Evolutionary conservation across 306 rosid species (phyloP).

Genomic region (Prunus persica): DNA sequence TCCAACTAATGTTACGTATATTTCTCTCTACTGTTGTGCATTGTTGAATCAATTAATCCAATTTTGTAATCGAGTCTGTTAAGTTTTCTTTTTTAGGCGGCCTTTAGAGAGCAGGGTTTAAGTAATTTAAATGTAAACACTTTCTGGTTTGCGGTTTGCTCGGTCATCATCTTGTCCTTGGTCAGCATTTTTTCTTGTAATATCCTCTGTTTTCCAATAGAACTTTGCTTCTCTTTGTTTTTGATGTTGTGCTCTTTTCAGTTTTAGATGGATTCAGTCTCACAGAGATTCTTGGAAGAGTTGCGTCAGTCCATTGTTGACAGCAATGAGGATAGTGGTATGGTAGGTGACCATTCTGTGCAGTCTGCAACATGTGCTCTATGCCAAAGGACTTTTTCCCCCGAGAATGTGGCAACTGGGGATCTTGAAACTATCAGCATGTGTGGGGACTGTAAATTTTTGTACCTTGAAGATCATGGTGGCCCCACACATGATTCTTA

Average conservation of each 20-base stretch:
- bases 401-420: conserved; percentile 42
- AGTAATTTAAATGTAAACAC: neutral
- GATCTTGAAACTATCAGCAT: conserved; percentile 42
- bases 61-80: neutral
- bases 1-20: neutral
- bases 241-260: conserved; percentile 17
- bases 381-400: conserved; percentile 51
- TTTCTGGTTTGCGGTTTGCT: neutral
- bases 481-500: conserved; percentile 36
- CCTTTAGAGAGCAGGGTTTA: neutral
- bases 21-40: neutral
- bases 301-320: conserved; percentile 31
- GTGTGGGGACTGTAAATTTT: conserved; percentile 90
- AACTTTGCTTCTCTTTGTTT: conserved; percentile 11
- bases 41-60: neutral
- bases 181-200: neutral
- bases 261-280: conserved; percentile 58
- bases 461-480: conserved; percentile 69
- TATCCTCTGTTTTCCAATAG: neutral
- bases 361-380: conserved; percentile 50
- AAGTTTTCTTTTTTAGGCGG: neutral
- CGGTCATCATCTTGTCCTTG: neutral
- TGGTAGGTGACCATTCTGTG: conserved; percentile 28
- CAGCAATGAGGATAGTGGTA: conserved; percentile 15
- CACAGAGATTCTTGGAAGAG: conserved; percentile 35